Base-by-base conservation (phyloP, 129 eudicot genomes). In the Lactuca saligna region DNA sequence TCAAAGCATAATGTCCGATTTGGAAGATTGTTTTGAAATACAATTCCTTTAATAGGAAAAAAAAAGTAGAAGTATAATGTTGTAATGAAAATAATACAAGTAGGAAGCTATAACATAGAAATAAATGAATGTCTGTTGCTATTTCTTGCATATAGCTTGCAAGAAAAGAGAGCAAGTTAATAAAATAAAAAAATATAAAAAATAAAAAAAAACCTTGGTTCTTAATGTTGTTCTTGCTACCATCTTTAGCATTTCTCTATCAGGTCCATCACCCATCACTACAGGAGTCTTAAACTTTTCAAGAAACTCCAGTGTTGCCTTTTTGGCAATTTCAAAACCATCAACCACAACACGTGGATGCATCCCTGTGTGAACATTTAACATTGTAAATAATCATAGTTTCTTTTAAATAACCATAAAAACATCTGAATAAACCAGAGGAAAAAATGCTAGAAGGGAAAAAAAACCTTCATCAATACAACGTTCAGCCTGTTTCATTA, bases 271-370 rank as follows among this genome's bases (percentile, higher is more conserved):
- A 70, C 99, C 99, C 86, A 85, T 87, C 68, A 87, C 88, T 37
- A 89, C 99, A 46, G 93, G 92, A 79, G 99, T 93, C 80, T 87
- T 93, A 34, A 93, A 93, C 68, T 81, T 89, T 56, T 93, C 99
- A 44, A 93, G 91, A 81, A 89, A 89, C 54, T 85, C 84, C 17
- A 93, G 81, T 13, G 97, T 89, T 44, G 99, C 99, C 77, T 68
- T 87, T 82, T 89, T 93, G 37, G 99, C 99, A 67, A 93, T 93
- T 79, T 93, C 99, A 76, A 93, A 93, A 70, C 99, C 99, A 85
- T 93, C 99, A 59, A 93, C 99, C 66, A 93, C 61, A 59, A 93
- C 92, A 35, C 99, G 92, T 39, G 99, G 97, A 81, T 93, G 99
- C 96, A 89, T 89, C 57, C 99, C 99, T 93, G 80, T 67, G 84